phyloP scores from a whole-genome alignment of 306 rosid species.

The Cucumis hystrix region DNA sequence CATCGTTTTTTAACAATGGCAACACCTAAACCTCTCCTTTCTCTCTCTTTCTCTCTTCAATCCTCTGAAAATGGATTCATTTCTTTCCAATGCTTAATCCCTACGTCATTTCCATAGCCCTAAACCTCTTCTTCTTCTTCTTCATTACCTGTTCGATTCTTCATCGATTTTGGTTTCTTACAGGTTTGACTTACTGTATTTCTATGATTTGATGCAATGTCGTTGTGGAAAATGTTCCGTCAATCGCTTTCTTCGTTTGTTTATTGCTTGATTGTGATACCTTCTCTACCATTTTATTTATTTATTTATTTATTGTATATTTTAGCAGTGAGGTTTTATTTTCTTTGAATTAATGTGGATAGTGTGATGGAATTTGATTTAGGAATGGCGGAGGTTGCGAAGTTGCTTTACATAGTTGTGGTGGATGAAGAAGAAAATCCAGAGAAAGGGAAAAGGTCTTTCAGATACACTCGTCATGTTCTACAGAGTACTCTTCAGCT shows the following conservation, averaged over 20 bases:
- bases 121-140: not conserved
- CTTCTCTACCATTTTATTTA: not conserved
- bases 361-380: not conserved
- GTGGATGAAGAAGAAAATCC: constrained; percentile 41
- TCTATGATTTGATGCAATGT: not conserved
- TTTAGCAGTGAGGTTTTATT: not conserved
- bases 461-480: constrained; percentile 70
- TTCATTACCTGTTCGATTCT: not conserved
- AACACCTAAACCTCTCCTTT: not conserved
- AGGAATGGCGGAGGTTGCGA: constrained; percentile 35
- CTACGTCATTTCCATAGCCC: not conserved
- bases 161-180: not conserved
- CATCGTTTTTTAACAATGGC: not conserved
- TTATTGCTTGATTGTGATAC: not conserved
- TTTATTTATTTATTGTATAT: not conserved
- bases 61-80: not conserved
- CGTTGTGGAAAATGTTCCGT: not conserved
- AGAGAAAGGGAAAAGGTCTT: constrained; percentile 43
- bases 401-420: constrained; percentile 34
- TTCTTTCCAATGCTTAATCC: not conserved
- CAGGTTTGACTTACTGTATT: constrained; percentile 4
- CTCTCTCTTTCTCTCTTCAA: not conserved
- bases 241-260: not conserved
- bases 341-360: not conserved
- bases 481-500: constrained; percentile 83